Evolutionary conservation across 1,284 basidiomycete genomes (phyloP), one percentile per base, ranked within the genome.

Genomic region (Malassezia sp.): DNA sequence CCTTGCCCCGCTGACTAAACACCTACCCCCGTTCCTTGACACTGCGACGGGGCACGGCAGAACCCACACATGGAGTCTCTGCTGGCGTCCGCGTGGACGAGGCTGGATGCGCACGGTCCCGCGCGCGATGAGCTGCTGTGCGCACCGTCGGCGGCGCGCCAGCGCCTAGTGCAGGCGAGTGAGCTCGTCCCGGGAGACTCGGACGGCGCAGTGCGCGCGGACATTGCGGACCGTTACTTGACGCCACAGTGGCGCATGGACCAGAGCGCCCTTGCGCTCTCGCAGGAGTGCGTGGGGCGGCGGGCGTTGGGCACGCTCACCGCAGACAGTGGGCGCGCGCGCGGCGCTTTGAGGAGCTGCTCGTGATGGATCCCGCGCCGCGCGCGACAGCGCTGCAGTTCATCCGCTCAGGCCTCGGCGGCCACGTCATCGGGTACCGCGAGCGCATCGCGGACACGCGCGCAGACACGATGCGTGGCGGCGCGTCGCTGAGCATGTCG

Each of bases 401-500:
- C 37, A 47, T 68, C n/a, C 59, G 66, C 17, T 57, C 60, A n/a
- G 67, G 65, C 14, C 51, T 70, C 3, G 54, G 60, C 17, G 62
- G 63, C n/a, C 38, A 51, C 5, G 60, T 70, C 17, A 51, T 66
- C 14, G 65, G 63, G 10, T 57, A 59, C 32, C 54, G 50, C 23
- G 58, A 60, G 38, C 53, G 59, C 9, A 46, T 55, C 10, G 46
- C 57, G 4, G 22, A 46, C 5, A 40, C 52, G 1, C 48, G 53
- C 7, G 32, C 56, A 17, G 46, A 54, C 17, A 55, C 62, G 35
- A 49, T 53, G 9, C 55, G 49, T 31, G 59, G 47, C 12, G 63
- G 49, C 5, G 86, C 84, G 7, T 84, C 85, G 31, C 33, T 57
- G n/a, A 54, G 59, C 28, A 38, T 27, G 48, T 54, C 14, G n/a